Conservation (phyloP, 768 basidiomycete species). For the Mycena metata region DNA sequence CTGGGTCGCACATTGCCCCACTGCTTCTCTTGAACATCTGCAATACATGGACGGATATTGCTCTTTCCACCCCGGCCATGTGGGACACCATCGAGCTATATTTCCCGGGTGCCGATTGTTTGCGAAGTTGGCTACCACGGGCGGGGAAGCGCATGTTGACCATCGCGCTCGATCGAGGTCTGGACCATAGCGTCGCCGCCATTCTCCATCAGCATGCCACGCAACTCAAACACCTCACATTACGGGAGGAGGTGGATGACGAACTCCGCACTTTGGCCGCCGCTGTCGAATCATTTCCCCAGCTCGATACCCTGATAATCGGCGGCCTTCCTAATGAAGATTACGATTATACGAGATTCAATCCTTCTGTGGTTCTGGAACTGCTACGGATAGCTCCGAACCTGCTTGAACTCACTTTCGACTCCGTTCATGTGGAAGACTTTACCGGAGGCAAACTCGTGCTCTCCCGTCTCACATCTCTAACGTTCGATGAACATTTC, state of each 20-base stretch:
- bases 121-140: background rate
- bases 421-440: too few relatives aligned
- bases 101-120: background rate
- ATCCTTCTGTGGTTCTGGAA: too few relatives aligned
- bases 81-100: background rate
- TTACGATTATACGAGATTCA: too few relatives aligned
- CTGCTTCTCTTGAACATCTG: conserved; percentile 8
- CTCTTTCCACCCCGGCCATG: background rate
- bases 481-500: too few relatives aligned
- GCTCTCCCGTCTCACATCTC: too few relatives aligned
- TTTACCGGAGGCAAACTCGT: too few relatives aligned
- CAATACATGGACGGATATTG: conserved; percentile 11
- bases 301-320: too few relatives aligned
- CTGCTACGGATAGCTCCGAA: too few relatives aligned
- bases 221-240: conserved; percentile 1
- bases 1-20: background rate
- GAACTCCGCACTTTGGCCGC: too few relatives aligned
- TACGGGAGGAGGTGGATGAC: background rate
- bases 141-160: background rate
- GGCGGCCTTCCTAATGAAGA: too few relatives aligned
- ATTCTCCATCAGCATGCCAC: background rate
- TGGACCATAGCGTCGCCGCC: background rate
- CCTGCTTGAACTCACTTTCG: too few relatives aligned
- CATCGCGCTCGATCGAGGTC: background rate
- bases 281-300: too few relatives aligned